Base-by-base conservation (phyloP, 163 green algal genomes). In the Volvox carteri region DNA sequence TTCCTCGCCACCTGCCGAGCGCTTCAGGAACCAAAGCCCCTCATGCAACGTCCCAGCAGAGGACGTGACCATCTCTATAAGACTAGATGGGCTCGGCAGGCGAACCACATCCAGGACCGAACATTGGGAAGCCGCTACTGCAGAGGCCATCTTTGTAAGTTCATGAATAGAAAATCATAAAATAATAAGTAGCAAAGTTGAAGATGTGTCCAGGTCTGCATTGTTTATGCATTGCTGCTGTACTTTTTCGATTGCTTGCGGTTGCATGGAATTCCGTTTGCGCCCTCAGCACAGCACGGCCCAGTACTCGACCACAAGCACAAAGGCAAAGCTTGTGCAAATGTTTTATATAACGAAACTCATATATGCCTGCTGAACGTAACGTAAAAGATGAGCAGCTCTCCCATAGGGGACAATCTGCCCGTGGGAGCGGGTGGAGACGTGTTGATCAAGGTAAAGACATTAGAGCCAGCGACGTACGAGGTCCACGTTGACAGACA, bases 381-480 rank as follows among this genome's bases (percentile, higher is more conserved):
- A 23, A 65, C n/a, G 7, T 33, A 42, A 74, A n/a, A 21, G 33
- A 80, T 80, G 73, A 80, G 70, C 70, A 78, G 73, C 73, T 60
- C 28, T 44, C 19, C 25, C n/a, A 44, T 44, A 44, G 44, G 73
- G 42, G 62, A 41, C 70, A 78, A 1, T 35, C 25, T 25, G 41
- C 73, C 73, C 25, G 44, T 44, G 46, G 44, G 23, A 7, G 42
- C 28, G 25, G 73, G 73, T 30, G 44, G 73, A 50, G 73, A 62
- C 12, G 7, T 87, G 44, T 21, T 30, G 5, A 78, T 94, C 33
- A 91, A 90, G 72, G 62, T 95, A n/a, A 93, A 91, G 35, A 95
- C 92, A 2, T 86, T 95, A 78, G 77, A 91, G 37, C 90, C 91
- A n/a, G 87, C 90, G 0, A 91, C 83, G 18, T 93, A 95, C 46